Evolutionary conservation across 2,329 filamentous ascomycete genomes (phyloP).

Genomic region (Fusarium palustre): DNA sequence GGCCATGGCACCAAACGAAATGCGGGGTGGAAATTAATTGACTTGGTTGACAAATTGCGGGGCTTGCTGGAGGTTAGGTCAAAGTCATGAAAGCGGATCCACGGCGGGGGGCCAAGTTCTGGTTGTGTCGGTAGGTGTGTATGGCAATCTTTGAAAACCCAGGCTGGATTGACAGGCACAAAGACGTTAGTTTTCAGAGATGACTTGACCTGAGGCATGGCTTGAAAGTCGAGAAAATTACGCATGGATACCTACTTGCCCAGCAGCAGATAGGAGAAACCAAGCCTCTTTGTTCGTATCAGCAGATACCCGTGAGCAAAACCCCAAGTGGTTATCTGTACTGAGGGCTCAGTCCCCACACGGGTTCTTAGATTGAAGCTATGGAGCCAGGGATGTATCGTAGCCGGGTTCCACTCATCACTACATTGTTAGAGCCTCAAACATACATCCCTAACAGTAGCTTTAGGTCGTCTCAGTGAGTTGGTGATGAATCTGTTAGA

Average conservation of each 20-base stretch:
- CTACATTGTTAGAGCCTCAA: slow-evolving; percentile 39
- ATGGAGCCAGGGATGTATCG: slow-evolving; percentile 33
- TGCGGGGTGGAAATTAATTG: slow-evolving; percentile 5
- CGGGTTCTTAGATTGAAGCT: slow-evolving; percentile 31
- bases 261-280: neutral
- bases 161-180: neutral
- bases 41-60: slow-evolving; percentile 8
- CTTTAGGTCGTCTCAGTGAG: neutral
- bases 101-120: slow-evolving; percentile 53
- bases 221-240: neutral
- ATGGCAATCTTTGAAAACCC: slow-evolving; percentile 48
- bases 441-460: neutral
- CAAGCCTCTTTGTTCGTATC: neutral
- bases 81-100: slow-evolving; percentile 61
- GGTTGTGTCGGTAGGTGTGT: neutral
- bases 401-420: slow-evolving; percentile 35
- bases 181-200: neutral
- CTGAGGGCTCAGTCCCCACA: slow-evolving; percentile 28
- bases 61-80: slow-evolving; percentile 59
- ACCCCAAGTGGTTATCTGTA: neutral
- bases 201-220: neutral
- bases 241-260: neutral
- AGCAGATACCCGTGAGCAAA: neutral
- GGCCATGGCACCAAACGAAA: neutral
- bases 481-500: neutral